These are phyloP conservation scores for Trametes versicolor DNA, from an alignment of 1,284 basidiomycete species.

Conservation along the genomic window DNA sequence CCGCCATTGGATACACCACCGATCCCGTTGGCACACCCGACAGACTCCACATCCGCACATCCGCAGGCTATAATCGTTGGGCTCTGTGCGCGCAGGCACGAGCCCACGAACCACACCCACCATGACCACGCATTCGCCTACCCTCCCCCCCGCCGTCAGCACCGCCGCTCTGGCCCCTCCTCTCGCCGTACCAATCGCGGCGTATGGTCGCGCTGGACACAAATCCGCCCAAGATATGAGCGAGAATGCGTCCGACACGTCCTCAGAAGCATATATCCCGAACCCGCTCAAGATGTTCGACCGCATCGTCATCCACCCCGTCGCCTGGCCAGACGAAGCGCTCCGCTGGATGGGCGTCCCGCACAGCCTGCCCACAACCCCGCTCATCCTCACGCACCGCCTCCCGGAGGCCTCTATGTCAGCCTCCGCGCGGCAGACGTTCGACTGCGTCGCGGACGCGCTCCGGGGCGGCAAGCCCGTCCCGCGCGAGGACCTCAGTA, in stretches of 20 bases:
- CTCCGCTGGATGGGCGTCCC: slow-evolving; percentile 23
- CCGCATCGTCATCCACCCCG: slow-evolving; percentile 23
- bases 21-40: slow-evolving; percentile 4
- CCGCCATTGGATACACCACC: slow-evolving; percentile 8
- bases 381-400: background rate
- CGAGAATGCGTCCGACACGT: background rate
- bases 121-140: slow-evolving; percentile 16
- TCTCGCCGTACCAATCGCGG: background rate
- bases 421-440: slow-evolving; percentile 9
- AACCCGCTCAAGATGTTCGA: slow-evolving; percentile 25
- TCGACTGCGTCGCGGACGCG: slow-evolving; percentile 1
- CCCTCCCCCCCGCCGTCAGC: background rate
- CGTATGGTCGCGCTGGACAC: background rate
- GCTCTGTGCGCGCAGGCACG: background rate
- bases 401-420: slow-evolving; percentile 8
- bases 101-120: background rate
- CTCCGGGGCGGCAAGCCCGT: background rate
- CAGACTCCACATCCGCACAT: slow-evolving; percentile 13
- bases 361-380: slow-evolving; percentile 2
- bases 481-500: slow-evolving; percentile 13
- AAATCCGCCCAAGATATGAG: background rate
- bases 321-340: slow-evolving; percentile 18
- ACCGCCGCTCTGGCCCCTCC: background rate
- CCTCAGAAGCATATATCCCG: background rate
- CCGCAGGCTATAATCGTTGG: slow-evolving; percentile 3